phyloP scores from a whole-genome alignment of 768 basidiomycete species.

The Termitomyces eurrhizus region DNA sequence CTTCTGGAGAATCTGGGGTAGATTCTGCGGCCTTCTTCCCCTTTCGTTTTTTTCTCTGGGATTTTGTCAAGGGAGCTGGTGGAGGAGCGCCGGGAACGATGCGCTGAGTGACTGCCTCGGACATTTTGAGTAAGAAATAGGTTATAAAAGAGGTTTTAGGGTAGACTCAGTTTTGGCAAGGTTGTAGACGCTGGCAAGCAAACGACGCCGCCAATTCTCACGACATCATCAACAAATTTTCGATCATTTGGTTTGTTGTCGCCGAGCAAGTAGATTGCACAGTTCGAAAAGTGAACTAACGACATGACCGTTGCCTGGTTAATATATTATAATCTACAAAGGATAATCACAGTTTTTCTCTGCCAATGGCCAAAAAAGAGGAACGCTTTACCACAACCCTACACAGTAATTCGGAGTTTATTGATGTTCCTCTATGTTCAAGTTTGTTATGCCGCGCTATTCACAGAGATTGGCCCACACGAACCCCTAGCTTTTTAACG shows the following conservation, averaged over 20 bases:
- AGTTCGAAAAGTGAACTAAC: not conserved
- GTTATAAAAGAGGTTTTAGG: slow-evolving; percentile 14
- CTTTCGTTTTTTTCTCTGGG: slow-evolving; percentile 69
- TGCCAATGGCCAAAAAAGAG: not conserved
- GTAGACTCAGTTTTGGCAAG: slow-evolving; percentile 7
- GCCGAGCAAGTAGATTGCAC: not conserved
- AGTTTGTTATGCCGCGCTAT: no score
- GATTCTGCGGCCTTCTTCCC: slow-evolving; percentile 43
- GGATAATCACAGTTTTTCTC: not conserved
- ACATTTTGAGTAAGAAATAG: slow-evolving; percentile 25
- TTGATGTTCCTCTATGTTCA: not conserved
- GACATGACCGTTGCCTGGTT: no score
- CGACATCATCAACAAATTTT: slow-evolving; percentile 17
- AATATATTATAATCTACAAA: no score
- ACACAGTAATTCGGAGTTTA: no score
- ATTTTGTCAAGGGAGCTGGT: slow-evolving; percentile 53
- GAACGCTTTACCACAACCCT: not conserved
- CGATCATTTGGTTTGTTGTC: not conserved
- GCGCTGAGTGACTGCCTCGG: slow-evolving; percentile 39
- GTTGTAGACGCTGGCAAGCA: slow-evolving; percentile 16
- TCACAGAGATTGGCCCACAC: no score
- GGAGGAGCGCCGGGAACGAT: slow-evolving; percentile 78
- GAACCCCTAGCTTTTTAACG: no score
- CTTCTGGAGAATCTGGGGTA: slow-evolving; percentile 42
- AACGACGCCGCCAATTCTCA: slow-evolving; percentile 20